These are phyloP conservation scores for Alternaria ethzedia DNA, from an alignment of 2,329 filamentous ascomycete genomes.

Conservation along the genomic window DNA sequence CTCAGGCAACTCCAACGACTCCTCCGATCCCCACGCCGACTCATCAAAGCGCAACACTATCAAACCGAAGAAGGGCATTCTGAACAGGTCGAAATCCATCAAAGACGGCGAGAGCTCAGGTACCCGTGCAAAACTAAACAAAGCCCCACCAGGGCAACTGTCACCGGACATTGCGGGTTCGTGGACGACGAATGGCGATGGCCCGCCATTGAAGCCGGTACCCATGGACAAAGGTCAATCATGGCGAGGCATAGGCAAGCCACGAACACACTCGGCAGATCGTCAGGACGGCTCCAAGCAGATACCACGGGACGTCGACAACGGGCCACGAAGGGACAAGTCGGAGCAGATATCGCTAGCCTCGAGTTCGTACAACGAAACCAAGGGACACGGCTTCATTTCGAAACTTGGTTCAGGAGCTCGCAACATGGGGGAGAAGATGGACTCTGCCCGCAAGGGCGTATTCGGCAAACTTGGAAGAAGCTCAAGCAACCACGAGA, in stretches of 20 bases:
- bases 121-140: constrained; percentile 39
- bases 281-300: constrained; percentile 54
- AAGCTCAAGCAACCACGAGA: constrained; percentile 74
- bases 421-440: constrained; percentile 73
- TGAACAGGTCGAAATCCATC: constrained; percentile 53
- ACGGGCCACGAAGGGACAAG: constrained; percentile 33
- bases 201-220: constrained; percentile 64
- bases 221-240: constrained; percentile 71
- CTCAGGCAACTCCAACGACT: constrained; percentile 40
- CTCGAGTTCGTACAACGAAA: constrained; percentile 64
- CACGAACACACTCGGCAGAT: constrained; percentile 77
- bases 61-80: constrained; percentile 47
- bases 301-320: constrained; percentile 41
- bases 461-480: constrained; percentile 80
- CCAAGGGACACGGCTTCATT: constrained; percentile 68
- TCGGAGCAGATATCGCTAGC: constrained; percentile 45
- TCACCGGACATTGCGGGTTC: constrained; percentile 37
- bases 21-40: constrained; percentile 26
- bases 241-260: constrained; percentile 62
- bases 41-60: constrained; percentile 28
- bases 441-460: constrained; percentile 77
- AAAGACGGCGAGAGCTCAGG: constrained; percentile 49
- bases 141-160: constrained; percentile 39
- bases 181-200: constrained; percentile 46
- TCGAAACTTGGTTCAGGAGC: constrained; percentile 75